phyloP scores from a whole-genome alignment of 2,329 filamentous ascomycete species.

The Ustilaginoidea virens region DNA sequence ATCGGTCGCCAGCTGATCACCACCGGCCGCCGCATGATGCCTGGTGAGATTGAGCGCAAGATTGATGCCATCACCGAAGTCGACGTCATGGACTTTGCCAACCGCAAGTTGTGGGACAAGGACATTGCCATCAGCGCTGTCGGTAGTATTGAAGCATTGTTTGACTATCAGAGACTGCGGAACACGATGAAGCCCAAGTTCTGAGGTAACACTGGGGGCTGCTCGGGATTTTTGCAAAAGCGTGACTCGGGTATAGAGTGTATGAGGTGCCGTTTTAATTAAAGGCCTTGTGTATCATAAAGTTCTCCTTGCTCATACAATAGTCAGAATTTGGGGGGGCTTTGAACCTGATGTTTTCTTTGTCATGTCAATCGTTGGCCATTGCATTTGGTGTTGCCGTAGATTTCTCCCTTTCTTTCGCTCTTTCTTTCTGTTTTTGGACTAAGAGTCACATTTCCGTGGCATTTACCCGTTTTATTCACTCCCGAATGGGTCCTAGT shows the following conservation, averaged over 20 bases:
- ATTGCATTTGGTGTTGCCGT: neutral
- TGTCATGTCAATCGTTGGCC: conserved; percentile 6
- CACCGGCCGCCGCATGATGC: conserved; percentile 79
- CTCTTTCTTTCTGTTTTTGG: neutral
- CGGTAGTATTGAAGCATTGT: conserved; percentile 75
- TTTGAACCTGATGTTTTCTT: conserved; percentile 5
- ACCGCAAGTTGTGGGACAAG: conserved; percentile 92
- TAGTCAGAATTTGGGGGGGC: conserved; percentile 10
- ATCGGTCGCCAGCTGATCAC: conserved; percentile 98
- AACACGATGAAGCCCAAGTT: conserved; percentile 79
- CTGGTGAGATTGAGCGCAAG: conserved; percentile 86
- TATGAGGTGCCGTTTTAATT: conserved; percentile 33
- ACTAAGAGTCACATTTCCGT: neutral
- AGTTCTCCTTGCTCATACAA: conserved; percentile 22
- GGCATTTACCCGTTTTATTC: neutral
- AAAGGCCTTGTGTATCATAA: conserved; percentile 38
- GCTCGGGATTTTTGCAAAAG: conserved; percentile 17
- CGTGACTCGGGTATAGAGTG: conserved; percentile 35
- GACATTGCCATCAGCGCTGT: conserved; percentile 90
- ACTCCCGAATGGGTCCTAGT: neutral
- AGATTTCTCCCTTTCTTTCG: neutral
- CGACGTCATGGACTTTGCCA: conserved; percentile 93
- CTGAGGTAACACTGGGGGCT: conserved; percentile 22
- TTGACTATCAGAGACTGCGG: conserved; percentile 65
- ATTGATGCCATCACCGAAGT: conserved; percentile 84